Conservation (phyloP, 352 stramenopile species). For the Phytopythium cucurbitacearum region DNA sequence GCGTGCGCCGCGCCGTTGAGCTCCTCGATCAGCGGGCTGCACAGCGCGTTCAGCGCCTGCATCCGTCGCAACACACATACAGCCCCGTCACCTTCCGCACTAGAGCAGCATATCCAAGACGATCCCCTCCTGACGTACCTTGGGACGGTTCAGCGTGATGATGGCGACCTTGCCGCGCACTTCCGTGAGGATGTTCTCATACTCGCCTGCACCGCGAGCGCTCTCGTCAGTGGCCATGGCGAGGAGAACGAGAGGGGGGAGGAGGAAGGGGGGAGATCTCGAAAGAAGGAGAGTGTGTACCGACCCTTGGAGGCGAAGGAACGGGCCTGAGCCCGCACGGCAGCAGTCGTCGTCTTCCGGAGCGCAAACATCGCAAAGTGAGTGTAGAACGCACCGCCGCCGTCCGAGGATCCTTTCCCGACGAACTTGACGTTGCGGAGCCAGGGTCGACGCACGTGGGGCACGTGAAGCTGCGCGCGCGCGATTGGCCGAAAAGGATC, state of each 20-base stretch:
- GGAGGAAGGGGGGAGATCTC: slow-evolving; percentile 1
- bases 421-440: not conserved
- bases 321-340: slow-evolving; percentile 21
- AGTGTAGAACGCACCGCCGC: slow-evolving; percentile 11
- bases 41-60: slow-evolving; percentile 95
- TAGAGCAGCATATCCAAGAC: not conserved
- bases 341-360: slow-evolving; percentile 19
- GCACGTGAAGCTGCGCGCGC: slow-evolving; percentile 3
- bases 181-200: slow-evolving; percentile 87
- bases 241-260: not conserved
- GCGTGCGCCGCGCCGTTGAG: slow-evolving; percentile 91
- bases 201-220: slow-evolving; percentile 36
- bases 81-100: not conserved
- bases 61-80: not conserved
- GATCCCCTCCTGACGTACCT: slow-evolving; percentile 30
- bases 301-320: slow-evolving; percentile 55
- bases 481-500: slow-evolving; percentile 24
- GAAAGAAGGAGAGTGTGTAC: not conserved
- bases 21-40: slow-evolving; percentile 92
- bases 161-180: slow-evolving; percentile 90
- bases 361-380: slow-evolving; percentile 42
- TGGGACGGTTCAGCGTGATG: slow-evolving; percentile 95
- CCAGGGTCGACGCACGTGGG: slow-evolving; percentile 2
- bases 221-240: slow-evolving; percentile 1
- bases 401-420: not conserved